Conservation (phyloP, 1,139 yeast species). For the Nakaseomyces bracarensis region DNA sequence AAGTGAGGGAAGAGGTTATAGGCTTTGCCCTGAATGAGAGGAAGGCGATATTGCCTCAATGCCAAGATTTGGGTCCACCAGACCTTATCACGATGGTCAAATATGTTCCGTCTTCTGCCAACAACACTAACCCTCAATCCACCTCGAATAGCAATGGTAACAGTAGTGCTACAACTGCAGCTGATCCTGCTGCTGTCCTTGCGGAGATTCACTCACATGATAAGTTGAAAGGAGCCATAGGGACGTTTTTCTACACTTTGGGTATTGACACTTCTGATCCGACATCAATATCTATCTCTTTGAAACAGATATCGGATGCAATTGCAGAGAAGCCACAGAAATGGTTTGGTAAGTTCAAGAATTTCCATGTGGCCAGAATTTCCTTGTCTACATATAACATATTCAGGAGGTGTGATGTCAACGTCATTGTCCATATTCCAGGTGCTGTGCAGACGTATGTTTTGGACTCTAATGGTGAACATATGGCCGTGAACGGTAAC, state of each 20-base stretch:
- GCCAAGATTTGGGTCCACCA: slow-evolving; percentile 75
- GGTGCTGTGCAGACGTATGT: slow-evolving; percentile 77
- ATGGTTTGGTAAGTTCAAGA: slow-evolving; percentile 67
- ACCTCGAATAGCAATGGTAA: slow-evolving; percentile 10
- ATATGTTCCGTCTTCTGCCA: slow-evolving; percentile 22
- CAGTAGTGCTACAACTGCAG: not conserved
- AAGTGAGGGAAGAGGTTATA: slow-evolving; percentile 42
- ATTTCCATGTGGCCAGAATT: slow-evolving; percentile 71
- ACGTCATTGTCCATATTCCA: slow-evolving; percentile 66
- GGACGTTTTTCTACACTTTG: slow-evolving; percentile 38
- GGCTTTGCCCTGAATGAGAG: slow-evolving; percentile 48
- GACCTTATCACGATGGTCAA: slow-evolving; percentile 71
- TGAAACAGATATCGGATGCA: slow-evolving; percentile 65
- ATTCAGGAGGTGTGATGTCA: slow-evolving; percentile 66
- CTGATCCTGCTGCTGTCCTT: slow-evolving; percentile 15
- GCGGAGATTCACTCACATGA: slow-evolving; percentile 26
- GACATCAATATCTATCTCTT: slow-evolving; percentile 63
- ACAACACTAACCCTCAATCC: slow-evolving; percentile 8
- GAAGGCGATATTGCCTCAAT: slow-evolving; percentile 38
- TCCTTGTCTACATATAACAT: slow-evolving; percentile 63
- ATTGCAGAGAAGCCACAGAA: slow-evolving; percentile 56
- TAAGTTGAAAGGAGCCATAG: slow-evolving; percentile 31
- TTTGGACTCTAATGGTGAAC: slow-evolving; percentile 46
- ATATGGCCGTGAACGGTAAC: slow-evolving; percentile 18
- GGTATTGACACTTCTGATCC: slow-evolving; percentile 62